Base-by-base conservation (phyloP, 73 alveolate genomes). In the Paramecium primaurelia region DNA sequence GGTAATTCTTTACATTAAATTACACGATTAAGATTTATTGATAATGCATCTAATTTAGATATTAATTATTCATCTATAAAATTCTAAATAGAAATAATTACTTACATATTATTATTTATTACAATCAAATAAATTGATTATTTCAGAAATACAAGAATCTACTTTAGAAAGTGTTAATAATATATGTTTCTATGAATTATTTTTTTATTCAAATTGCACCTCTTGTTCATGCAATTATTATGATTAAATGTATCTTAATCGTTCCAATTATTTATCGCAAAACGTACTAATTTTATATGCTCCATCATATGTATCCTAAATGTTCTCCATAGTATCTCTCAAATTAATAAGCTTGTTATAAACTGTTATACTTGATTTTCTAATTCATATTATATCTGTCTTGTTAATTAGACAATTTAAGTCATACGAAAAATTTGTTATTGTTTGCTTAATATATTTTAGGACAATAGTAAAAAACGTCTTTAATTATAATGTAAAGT, bases 21-120 rank as follows among this genome's bases (percentile, higher is more conserved):
- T 3, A 80, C 10, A 10, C 34, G 2, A 12, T 80, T 25, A 28
- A 80, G 49, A 42, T 49, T 80, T 6, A 80, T 45, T n/a, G 91
- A 80, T 26, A 80, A 36, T 0, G 71, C 75, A 42, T 80, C 91
- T 7, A 80, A 25, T 80, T 80, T 22, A 45, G 64, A 40, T n/a
- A 80, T 42, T 8, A 47, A 25, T 26, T 40, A 25, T 3, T 40
- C 71, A 80, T 80, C 91, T 9, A 80, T 80, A 26, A 80, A 80
- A 80, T 80, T 80, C 91, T 80, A 44, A 45, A 40, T 18, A 11
- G 22, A 12, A 45, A 8, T 45, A 1, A 44, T 8, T 1, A 20
- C 42, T 25, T 80, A 80, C 91, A 80, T 80, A 80, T 18, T 80
- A 47, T 25, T 25, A 80, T 80, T 36, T 80, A 80, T 80, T 80